These are phyloP conservation scores for Talaromyces sp. DNA, from an alignment of 2,329 filamentous ascomycete genomes.

Conservation along the genomic window DNA sequence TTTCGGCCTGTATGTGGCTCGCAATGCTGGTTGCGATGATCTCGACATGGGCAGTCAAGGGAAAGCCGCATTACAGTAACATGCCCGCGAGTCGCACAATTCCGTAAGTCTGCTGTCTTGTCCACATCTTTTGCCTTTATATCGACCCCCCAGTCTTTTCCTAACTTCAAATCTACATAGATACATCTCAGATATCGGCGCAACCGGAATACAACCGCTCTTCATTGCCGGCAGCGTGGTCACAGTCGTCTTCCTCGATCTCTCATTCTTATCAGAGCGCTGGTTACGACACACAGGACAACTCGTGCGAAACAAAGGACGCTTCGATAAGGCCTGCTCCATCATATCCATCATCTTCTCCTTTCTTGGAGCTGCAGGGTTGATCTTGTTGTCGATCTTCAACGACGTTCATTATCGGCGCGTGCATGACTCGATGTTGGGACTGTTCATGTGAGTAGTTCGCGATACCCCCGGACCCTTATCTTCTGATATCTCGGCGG, in stretches of 20 bases:
- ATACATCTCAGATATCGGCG: slow-evolving; percentile 57
- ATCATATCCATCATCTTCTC: slow-evolving; percentile 57
- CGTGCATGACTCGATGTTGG: slow-evolving; percentile 73
- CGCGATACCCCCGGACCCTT: not conserved
- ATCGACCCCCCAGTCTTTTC: not conserved
- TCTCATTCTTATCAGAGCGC: slow-evolving; percentile 76
- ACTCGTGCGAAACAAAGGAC: slow-evolving; percentile 67
- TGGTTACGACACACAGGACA: slow-evolving; percentile 81
- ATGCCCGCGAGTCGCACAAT: slow-evolving; percentile 55
- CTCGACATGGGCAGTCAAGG: slow-evolving; percentile 54
- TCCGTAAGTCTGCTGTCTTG: slow-evolving; percentile 45
- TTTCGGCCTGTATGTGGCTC: slow-evolving; percentile 58
- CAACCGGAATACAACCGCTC: slow-evolving; percentile 58
- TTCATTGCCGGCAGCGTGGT: slow-evolving; percentile 61
- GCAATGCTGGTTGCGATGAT: slow-evolving; percentile 62
- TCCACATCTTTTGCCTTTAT: not conserved
- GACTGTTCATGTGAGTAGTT: slow-evolving; percentile 67
- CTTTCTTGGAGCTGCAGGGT: slow-evolving; percentile 70
- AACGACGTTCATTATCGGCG: slow-evolving; percentile 69
- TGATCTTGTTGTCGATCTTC: slow-evolving; percentile 82
- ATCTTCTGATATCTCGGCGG: not conserved
- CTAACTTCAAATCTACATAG: slow-evolving; percentile 25
- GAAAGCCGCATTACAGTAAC: slow-evolving; percentile 53
- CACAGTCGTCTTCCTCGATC: slow-evolving; percentile 76
- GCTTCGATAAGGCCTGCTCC: slow-evolving; percentile 41